These are phyloP conservation scores for Aspergillus avenaceus DNA, from an alignment of 495 filamentous ascomycete genomes.

Conservation along the genomic window DNA sequence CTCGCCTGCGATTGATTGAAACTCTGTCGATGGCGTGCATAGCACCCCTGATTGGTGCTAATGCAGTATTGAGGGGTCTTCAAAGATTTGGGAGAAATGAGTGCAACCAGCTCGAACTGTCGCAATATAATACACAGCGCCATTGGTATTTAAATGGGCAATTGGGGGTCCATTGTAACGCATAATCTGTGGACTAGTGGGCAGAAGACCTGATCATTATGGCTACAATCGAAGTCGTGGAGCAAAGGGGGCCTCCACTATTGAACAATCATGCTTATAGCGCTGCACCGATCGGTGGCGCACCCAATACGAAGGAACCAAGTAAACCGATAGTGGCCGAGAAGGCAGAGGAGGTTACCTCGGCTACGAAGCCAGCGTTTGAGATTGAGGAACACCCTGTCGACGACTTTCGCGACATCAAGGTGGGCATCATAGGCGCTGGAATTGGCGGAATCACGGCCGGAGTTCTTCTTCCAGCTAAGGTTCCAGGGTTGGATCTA, in stretches of 20 bases:
- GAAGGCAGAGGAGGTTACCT: neutral
- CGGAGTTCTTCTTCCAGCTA: conserved; percentile 45
- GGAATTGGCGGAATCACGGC: conserved; percentile 49
- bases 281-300: neutral
- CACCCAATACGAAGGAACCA: neutral
- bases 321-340: neutral
- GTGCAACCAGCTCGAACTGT: neutral
- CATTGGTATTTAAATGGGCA: neutral
- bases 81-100: neutral
- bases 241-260: neutral
- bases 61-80: neutral
- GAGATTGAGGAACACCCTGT: conserved; percentile 39
- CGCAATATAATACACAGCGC: neutral
- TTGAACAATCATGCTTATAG: neutral
- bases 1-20: too few relatives aligned
- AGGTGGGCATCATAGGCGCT: conserved; percentile 51
- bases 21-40: neutral
- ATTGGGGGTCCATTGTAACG: neutral
- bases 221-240: neutral
- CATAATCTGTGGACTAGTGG: too few relatives aligned
- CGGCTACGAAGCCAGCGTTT: conserved; percentile 16
- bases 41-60: neutral
- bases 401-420: conserved; percentile 37
- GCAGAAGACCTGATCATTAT: neutral
- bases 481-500: conserved; percentile 48